Base-by-base conservation (phyloP, 148 eudicot genomes). In the Dianthus caryophyllus region DNA sequence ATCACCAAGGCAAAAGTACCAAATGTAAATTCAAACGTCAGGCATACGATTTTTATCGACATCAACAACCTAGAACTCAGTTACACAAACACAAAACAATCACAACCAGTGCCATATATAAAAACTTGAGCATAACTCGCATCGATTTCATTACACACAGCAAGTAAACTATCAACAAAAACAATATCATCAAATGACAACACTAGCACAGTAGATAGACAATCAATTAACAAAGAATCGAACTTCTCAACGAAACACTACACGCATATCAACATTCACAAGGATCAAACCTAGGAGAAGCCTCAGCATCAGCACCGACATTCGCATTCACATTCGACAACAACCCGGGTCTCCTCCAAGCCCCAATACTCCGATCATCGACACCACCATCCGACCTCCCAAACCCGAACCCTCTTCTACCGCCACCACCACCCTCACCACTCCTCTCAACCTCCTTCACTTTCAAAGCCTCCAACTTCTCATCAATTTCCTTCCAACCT, bases 401-500 rank as follows among this genome's bases (percentile, higher is more conserved):
- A 60, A 80, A 43, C 39, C 89, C 91, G 67, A 84, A 85, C 55
- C 91, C 81, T 72, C 71, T 82, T 79, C 76, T 87, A 61, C 77
- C 72, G 30, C 75, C 60, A 71, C 51, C 65, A 51, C 76, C 80
- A 24, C 80, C 86, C 10, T 41, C 17, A 20, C 64, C 67, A 5
- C 59, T 74, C 41, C 57, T 66, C 43, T 20, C 73, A 31, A 30
- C 69, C 41, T 46, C 80, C 29, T 88, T 93, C 79, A 84, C 85
- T 27, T 79, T 53, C 79, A 83, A 89, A 16, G 86, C 69, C 70
- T 90, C 96, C 71, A 90, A 75, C 65, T 90, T 94, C 74, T 88
- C 97, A 65, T 88, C 99, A 72, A 90, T 79, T 71, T 94, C 97
- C 89, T 94, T 94, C 97, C 96, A 90, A 74, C 90, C 97, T 67